A percentile compares a stretch with the other conserved stretches of the same genome.
Conservation (phyloP, 2,329 filamentous ascomycete species). For the Elsinoe ampelina region DNA sequence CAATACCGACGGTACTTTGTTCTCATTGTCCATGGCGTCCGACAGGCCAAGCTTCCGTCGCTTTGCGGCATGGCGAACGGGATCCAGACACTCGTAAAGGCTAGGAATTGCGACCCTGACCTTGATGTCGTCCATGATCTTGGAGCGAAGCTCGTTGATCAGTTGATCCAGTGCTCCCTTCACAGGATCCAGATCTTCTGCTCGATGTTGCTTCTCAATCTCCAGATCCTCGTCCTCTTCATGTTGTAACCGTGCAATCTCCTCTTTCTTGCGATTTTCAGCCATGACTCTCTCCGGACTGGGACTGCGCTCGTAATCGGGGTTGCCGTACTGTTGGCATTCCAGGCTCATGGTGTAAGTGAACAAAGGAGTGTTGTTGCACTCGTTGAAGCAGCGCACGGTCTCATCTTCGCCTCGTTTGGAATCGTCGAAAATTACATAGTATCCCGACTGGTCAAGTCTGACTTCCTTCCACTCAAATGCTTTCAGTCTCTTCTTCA, state of each 20-base stretch:
- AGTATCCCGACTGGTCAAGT: slow-evolving; percentile 80
- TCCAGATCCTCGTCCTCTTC: slow-evolving; percentile 78
- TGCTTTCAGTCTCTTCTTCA: slow-evolving; percentile 79
- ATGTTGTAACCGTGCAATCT: slow-evolving; percentile 55
- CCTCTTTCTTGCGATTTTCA: slow-evolving; percentile 50
- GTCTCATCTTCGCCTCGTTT: slow-evolving; percentile 69
- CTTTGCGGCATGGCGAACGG: slow-evolving; percentile 68
- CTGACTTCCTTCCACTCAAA: slow-evolving; percentile 75
- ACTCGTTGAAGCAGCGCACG: slow-evolving; percentile 66
- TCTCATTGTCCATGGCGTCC: slow-evolving; percentile 50
- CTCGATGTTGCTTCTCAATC: slow-evolving; percentile 80
- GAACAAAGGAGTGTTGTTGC: slow-evolving; percentile 77
- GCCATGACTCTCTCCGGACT: slow-evolving; percentile 42
- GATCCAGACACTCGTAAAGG: slow-evolving; percentile 73
- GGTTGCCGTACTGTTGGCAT: slow-evolving; percentile 60
- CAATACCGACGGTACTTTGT: slow-evolving; percentile 40
- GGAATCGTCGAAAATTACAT: slow-evolving; percentile 77
- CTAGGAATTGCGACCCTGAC: slow-evolving; percentile 74
- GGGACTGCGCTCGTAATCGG: slow-evolving; percentile 49
- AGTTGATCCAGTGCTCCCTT: slow-evolving; percentile 71
- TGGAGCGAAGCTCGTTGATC: slow-evolving; percentile 71
- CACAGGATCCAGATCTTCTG: slow-evolving; percentile 84
- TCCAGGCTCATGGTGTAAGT: slow-evolving; percentile 92
- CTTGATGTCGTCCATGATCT: slow-evolving; percentile 80
- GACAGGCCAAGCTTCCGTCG: slow-evolving; percentile 69